Base-by-base conservation (phyloP, 2,329 filamentous ascomycete genomes). In the Clathrospora elynae region DNA sequence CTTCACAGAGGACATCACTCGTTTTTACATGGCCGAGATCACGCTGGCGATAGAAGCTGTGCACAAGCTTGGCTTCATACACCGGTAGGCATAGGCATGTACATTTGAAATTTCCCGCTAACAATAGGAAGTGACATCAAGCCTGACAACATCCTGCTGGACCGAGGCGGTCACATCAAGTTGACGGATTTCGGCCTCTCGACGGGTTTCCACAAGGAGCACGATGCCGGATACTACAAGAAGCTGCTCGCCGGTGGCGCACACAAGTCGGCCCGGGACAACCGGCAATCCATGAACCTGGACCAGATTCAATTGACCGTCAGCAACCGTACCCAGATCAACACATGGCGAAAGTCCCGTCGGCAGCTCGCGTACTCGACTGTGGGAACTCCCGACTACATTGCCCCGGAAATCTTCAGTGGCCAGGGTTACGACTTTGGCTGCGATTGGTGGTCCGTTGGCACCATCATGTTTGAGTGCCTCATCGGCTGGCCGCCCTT, bases 401-500 rank as follows among this genome's bases (percentile, higher is more conserved):
- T 99, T 67, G 93, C 93, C 1, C 93, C 93, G 2, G 93, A 99
- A 70, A 97, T 99, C 61, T 97, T 99, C 72, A 95, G 89, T 32
- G 91, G 92, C 12, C 88, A 95, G 64, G 93, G 93, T 34, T 99
- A 99, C 75, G 89, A 90, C 45, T 96, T 92, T 64, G 87, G 95
- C 68, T 99, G 93, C 70, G 93, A 99, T 77, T 99, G 93, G 93
- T 99, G 93, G 93, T 95, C 89, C 14, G 81, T 99, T 35, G 93
- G 93, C 38, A 96, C 93, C 30, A 99, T 99, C 74, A 97, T 99
- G 93, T 99, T 97, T 64, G 93, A 99, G 73, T 99, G 93, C 72
- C 79, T 99, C 57, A 90, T 99, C 49, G 93, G 93, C 62, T 99
- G 93, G 93, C 93, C 93, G 41, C 93, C 93, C 19, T 99, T 99